These are phyloP conservation scores for Porogramme epimiltina DNA, from an alignment of 1,284 basidiomycete genomes.

Conservation along the genomic window DNA sequence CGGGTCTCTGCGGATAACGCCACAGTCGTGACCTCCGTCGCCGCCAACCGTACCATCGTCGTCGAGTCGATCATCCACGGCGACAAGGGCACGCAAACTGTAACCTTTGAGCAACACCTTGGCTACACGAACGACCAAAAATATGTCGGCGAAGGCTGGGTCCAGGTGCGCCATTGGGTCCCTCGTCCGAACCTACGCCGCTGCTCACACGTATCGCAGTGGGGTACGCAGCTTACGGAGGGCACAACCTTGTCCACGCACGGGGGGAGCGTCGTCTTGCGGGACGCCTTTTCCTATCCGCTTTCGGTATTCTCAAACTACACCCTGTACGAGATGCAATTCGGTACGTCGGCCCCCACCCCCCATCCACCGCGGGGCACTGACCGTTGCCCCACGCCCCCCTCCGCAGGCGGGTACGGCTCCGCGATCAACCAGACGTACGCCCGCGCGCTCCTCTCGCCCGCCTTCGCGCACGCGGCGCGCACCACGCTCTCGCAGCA, in stretches of 20 bases:
- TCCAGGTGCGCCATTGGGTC: slow-evolving; percentile 12
- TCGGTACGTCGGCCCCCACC: slow-evolving; percentile 17
- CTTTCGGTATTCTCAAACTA: slow-evolving; percentile 38
- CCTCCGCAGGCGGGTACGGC: slow-evolving; percentile 32
- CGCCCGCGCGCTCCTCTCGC: slow-evolving; percentile 34
- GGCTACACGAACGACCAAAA: slow-evolving; percentile 53
- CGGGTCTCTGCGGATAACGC: slow-evolving; percentile 36
- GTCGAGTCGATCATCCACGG: slow-evolving; percentile 55
- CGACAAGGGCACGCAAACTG: slow-evolving; percentile 53
- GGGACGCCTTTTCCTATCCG: slow-evolving; percentile 42
- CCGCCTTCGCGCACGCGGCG: slow-evolving; percentile 27
- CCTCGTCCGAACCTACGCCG: background rate
- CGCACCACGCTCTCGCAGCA: slow-evolving; percentile 35
- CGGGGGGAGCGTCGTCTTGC: slow-evolving; percentile 32
- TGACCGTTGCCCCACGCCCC: background rate
- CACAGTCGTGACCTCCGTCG: slow-evolving; percentile 44
- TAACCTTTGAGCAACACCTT: slow-evolving; percentile 50
- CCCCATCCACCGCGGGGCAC: background rate
- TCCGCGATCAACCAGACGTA: slow-evolving; percentile 39
- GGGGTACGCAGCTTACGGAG: slow-evolving; percentile 36
- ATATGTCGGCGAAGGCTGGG: slow-evolving; percentile 50
- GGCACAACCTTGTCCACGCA: slow-evolving; percentile 38
- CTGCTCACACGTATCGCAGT: slow-evolving; percentile 23
- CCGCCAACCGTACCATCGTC: slow-evolving; percentile 47
- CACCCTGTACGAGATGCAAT: slow-evolving; percentile 19